A percentile compares a stretch with the other conserved stretches of the same genome.
These are phyloP conservation scores for Trichoderma asperelloides DNA, from an alignment of 495 filamentous ascomycete genomes.

Conservation along the genomic window DNA sequence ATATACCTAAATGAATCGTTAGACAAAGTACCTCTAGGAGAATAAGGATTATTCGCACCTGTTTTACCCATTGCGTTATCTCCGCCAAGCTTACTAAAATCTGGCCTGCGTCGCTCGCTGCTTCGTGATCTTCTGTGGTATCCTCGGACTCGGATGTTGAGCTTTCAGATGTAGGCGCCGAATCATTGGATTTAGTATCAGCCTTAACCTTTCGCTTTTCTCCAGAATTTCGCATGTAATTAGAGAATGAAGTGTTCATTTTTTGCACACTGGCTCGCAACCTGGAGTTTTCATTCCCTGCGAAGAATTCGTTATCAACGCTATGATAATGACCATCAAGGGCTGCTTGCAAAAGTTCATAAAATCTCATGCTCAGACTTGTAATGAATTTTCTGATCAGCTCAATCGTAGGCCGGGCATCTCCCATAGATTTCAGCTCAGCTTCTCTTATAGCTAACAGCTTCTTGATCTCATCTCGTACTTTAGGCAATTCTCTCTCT, in stretches of 20 bases:
- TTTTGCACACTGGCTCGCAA: slow-evolving; percentile 14
- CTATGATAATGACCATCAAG: slow-evolving; percentile 15
- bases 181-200: no score
- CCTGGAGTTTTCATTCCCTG: not conserved
- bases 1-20: not conserved
- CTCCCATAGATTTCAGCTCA: slow-evolving; percentile 13
- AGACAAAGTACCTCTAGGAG: not conserved
- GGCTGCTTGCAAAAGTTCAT: slow-evolving; percentile 15
- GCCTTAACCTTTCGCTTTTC: not conserved
- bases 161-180: not conserved
- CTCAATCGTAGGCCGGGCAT: slow-evolving; percentile 9
- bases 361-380: slow-evolving; percentile 14
- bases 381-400: slow-evolving; percentile 15
- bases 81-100: not conserved
- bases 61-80: not conserved
- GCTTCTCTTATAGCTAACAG: slow-evolving; percentile 9
- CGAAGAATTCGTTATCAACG: slow-evolving; percentile 12
- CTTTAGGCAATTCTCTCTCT: slow-evolving; percentile 16
- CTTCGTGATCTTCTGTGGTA: not conserved
- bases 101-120: not conserved
- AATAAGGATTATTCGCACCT: not conserved
- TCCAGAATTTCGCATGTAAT: slow-evolving; percentile 11
- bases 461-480: slow-evolving; percentile 12
- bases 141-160: not conserved
- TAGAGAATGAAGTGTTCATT: slow-evolving; percentile 13